Evolutionary conservation across 83 land plant genomes (phyloP), one percentile per base, ranked within the genome.

Genomic region (Picea abies): DNA sequence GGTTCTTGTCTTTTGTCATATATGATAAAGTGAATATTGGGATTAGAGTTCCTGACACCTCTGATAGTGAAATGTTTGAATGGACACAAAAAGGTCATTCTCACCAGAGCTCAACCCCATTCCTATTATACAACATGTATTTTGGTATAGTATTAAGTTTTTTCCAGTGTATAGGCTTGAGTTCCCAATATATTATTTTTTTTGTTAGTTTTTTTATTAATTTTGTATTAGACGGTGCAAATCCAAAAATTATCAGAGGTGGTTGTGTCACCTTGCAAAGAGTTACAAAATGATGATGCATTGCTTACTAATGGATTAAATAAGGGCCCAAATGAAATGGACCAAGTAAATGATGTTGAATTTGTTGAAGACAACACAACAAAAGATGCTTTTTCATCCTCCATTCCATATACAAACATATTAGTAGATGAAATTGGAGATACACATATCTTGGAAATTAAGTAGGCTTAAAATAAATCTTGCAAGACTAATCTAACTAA

Each of bases 81-180:
- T 92, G 95, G 97, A 91, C 94, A 62, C n/a, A 94, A 93, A 81
- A 78, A 87, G 64, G n/a, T 63, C 93, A 75, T 91, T 90, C 60
- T 95, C 97, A 58, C 97, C 93, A 62, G 95, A 95, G 60, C 90
- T 93, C 76, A 89, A 58, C 73, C 84, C 82, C 32, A 89, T 82
- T 41, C 91, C 92, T n/a, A 26, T 22, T 15, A 90, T 83, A 66
- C 47, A 71, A 58, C 86, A 91, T 88, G 93, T 88, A 87, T 19
- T 19, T 37, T 7, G 72, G 29, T 20, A 39, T 44, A 22, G 10
- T 1, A 85, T 41, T 26, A 10, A 32, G 14, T 3, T 25, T 47
- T 16, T 20, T 35, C 22, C 23, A 47, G 25, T 22, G 10, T 63
- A 32, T 52, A 22, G 4, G 11, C 20, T 41, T 16, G 75, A 19